A percentile compares a stretch with the other conserved stretches of the same genome.
Evolutionary conservation across 2,329 filamentous ascomycete species (phyloP).

Genomic region (Mycogone perniciosa): DNA sequence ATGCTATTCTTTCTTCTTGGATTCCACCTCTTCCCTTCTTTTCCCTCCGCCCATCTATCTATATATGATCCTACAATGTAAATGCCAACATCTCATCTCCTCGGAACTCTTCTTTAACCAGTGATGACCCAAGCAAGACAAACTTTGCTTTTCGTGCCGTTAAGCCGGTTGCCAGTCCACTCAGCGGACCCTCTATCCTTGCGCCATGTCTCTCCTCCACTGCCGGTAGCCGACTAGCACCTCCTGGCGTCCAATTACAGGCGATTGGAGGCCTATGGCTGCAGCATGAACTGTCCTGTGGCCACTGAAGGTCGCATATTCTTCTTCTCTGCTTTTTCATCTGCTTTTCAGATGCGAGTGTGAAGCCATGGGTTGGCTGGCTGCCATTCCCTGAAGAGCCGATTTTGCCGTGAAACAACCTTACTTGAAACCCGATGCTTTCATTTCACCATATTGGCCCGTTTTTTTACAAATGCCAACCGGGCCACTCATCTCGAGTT

Average conservation of each 20-base stretch:
- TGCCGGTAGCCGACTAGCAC: conserved; percentile 11
- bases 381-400: conserved; percentile 6
- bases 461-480: too few species aligned
- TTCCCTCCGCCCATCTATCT: background rate
- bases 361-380: background rate
- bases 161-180: conserved; percentile 10
- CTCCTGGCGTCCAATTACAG: background rate
- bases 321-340: background rate
- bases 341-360: background rate
- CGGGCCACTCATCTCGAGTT: too few species aligned
- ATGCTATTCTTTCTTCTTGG: too few species aligned
- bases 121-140: background rate
- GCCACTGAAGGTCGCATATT: background rate
- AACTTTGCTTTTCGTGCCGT: conserved; percentile 5
- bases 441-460: too few species aligned
- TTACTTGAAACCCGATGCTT: too few species aligned
- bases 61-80: too few species aligned
- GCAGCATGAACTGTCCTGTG: background rate
- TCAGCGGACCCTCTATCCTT: conserved; percentile 1
- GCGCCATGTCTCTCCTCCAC: conserved; percentile 2
- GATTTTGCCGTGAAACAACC: conserved; percentile 7
- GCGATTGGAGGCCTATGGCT: background rate
- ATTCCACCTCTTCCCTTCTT: background rate
- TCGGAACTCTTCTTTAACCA: background rate
- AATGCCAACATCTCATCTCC: background rate